phyloP scores from a whole-genome alignment of 331 rosid species.

The Acacia concinna region DNA sequence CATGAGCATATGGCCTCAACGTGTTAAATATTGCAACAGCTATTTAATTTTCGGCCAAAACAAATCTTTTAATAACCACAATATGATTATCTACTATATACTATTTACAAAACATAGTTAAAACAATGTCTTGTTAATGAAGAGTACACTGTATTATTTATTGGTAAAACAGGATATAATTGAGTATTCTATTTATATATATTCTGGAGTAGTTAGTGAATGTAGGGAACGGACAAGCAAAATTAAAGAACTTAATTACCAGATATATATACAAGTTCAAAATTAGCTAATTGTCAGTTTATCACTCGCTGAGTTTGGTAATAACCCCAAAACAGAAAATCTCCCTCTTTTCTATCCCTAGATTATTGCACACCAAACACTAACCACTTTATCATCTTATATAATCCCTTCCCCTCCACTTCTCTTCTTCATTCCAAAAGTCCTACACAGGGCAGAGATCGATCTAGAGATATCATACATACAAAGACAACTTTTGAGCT shows the following conservation, averaged over 20 bases:
- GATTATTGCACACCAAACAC: not conserved
- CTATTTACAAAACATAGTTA: not conserved
- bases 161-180: not conserved
- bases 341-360: constrained; percentile 3
- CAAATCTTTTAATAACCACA: not conserved
- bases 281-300: not conserved
- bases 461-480: not conserved
- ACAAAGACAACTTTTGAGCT: not conserved
- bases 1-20: not conserved
- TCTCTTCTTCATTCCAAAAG: not conserved
- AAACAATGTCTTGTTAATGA: not conserved
- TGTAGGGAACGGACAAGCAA: not conserved
- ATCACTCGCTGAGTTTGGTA: not conserved
- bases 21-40: not conserved
- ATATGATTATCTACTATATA: not conserved
- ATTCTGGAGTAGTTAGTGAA: not conserved
- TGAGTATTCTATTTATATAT: not conserved
- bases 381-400: constrained; percentile 9
- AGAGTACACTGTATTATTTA: not conserved
- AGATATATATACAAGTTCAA: not conserved
- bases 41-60: not conserved
- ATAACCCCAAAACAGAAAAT: not conserved
- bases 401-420: not conserved
- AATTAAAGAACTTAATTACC: not conserved
- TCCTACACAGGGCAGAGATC: too few species aligned